phyloP scores from a whole-genome alignment of 345 rosid genomes.

The Camelina hispida region DNA sequence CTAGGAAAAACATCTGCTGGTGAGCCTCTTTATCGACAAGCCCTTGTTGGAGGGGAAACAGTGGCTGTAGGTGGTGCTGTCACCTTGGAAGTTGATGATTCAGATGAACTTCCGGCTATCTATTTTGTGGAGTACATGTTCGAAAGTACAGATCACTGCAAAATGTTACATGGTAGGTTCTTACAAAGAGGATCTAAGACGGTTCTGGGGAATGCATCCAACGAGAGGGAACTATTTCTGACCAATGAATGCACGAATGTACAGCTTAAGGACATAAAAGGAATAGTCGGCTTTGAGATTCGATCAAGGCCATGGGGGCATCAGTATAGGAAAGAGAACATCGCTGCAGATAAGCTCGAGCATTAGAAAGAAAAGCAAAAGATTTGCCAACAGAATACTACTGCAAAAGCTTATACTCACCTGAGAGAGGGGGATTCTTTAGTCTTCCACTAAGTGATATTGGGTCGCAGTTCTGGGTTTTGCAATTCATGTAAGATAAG shows the following conservation, averaged over 20 bases:
- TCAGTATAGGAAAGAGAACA: constrained; percentile 56
- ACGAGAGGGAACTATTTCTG: constrained; percentile 70
- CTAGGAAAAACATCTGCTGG: constrained; percentile 49
- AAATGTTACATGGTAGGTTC: constrained; percentile 68
- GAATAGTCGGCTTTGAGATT: constrained; percentile 49
- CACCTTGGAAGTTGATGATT: constrained; percentile 47
- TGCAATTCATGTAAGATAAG: constrained; percentile 58
- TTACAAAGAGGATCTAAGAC: constrained; percentile 61
- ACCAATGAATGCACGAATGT: constrained; percentile 54
- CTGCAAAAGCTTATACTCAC: constrained; percentile 67
- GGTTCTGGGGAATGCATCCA: constrained; percentile 63
- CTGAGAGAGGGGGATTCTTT: constrained; percentile 72
- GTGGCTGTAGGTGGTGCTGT: constrained; percentile 61
- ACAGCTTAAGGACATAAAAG: constrained; percentile 55
- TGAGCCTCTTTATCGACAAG: constrained; percentile 57
- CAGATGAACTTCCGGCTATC: constrained; percentile 52
- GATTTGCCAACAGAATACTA: constrained; percentile 56
- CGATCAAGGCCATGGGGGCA: constrained; percentile 67
- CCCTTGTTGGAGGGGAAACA: constrained; percentile 54
- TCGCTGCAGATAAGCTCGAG: constrained; percentile 51
- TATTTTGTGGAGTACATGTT: constrained; percentile 73
- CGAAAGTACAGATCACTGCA: constrained; percentile 51
- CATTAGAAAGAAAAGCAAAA: constrained; percentile 59
- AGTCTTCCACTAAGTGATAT: constrained; percentile 52
- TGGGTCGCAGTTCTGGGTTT: constrained; percentile 58